phyloP scores from a whole-genome alignment of 306 rosid species.

The cucumber (Cucumis sativus) region DNA sequence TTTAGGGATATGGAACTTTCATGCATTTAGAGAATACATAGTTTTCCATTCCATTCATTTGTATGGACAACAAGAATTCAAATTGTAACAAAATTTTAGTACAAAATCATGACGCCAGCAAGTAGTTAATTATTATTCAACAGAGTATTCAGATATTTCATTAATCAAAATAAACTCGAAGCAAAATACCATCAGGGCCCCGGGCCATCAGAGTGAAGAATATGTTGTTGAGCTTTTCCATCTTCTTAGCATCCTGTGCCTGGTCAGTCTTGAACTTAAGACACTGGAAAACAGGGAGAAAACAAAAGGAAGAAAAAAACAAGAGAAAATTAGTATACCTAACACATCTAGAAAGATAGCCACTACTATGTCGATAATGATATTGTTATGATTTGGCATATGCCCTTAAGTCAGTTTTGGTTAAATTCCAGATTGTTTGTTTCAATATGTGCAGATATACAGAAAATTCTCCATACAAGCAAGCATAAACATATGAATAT shows the following conservation, averaged over 20 bases:
- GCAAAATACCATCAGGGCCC: slow-evolving; percentile 70
- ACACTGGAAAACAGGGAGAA: slow-evolving; percentile 29
- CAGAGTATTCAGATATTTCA: neutral
- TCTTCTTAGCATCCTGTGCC: slow-evolving; percentile 87
- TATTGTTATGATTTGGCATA: neutral
- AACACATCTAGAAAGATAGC: neutral
- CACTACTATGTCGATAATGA: neutral
- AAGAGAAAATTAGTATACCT: neutral
- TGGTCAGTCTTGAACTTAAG: slow-evolving; percentile 89
- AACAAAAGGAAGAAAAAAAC: neutral
- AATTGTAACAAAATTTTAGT: neutral
- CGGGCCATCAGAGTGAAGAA: slow-evolving; percentile 91
- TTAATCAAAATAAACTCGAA: neutral
- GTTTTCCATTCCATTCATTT: neutral
- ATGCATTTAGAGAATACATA: neutral
- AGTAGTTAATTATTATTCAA: neutral
- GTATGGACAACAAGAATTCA: neutral
- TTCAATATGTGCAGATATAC: neutral
- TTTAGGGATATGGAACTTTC: neutral
- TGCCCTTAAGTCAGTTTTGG: neutral
- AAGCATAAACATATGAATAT: neutral
- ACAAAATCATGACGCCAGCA: neutral
- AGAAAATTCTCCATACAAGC: neutral
- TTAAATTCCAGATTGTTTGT: neutral
- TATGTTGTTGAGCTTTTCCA: slow-evolving; percentile 71